Evolutionary conservation across 2,329 filamentous ascomycete genomes (phyloP).

Genomic region (Epichloe typhina): DNA sequence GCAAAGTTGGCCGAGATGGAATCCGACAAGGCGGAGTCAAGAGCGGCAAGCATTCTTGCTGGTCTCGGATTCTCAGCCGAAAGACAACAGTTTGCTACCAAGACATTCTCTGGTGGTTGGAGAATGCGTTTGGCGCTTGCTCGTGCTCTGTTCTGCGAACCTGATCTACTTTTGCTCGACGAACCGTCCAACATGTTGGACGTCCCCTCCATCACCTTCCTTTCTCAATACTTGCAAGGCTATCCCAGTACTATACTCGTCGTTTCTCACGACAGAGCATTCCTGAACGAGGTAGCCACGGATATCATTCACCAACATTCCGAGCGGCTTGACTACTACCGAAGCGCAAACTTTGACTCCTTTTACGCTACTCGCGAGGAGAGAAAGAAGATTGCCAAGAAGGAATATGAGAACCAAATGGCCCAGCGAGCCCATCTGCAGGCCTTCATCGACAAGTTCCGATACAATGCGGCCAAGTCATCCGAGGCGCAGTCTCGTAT

Average conservation of each 20-base stretch:
- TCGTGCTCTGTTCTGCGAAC: slow-evolving; percentile 93
- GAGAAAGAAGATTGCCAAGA: slow-evolving; percentile 87
- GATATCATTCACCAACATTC: slow-evolving; percentile 99
- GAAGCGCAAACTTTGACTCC: slow-evolving; percentile 89
- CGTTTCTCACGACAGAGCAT: slow-evolving; percentile 96
- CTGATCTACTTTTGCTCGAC: slow-evolving; percentile 87
- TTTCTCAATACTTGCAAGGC: slow-evolving; percentile 84
- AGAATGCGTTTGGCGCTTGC: slow-evolving; percentile 94
- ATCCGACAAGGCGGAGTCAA: slow-evolving; percentile 91
- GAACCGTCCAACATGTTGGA: slow-evolving; percentile 99
- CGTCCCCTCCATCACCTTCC: slow-evolving; percentile 97
- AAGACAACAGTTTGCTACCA: slow-evolving; percentile 83
- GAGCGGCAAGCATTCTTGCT: slow-evolving; percentile 89
- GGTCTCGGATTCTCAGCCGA: slow-evolving; percentile 94
- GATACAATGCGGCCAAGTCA: slow-evolving; percentile 97
- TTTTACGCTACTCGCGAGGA: slow-evolving; percentile 98
- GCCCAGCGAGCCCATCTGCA: slow-evolving; percentile 84
- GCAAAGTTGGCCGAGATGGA: slow-evolving; percentile 94
- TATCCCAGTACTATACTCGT: slow-evolving; percentile 94
- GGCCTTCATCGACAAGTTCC: slow-evolving; percentile 98
- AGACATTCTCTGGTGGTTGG: slow-evolving; percentile 99
- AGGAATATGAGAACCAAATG: slow-evolving; percentile 99
- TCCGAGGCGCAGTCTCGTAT: slow-evolving; percentile 97
- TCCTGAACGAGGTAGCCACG: slow-evolving; percentile 97
- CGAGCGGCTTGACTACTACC: slow-evolving; percentile 95